These are phyloP conservation scores for Starmera stellimalicola DNA, from an alignment of 1,139 yeast species.

Conservation along the genomic window DNA sequence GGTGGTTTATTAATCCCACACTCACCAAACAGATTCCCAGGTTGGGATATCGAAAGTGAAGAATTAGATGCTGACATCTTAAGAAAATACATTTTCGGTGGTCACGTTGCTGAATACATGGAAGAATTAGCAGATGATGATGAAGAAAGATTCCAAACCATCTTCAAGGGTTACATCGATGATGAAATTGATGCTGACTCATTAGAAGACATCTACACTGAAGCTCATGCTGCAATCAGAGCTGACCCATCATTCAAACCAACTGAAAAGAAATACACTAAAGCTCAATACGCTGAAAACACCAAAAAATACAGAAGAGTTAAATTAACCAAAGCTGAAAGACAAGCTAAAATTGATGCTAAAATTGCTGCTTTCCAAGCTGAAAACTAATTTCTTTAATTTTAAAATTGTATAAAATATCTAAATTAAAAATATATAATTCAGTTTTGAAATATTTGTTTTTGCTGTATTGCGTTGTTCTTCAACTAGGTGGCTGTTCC, in stretches of 20 bases:
- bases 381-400: no score
- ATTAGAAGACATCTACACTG: slow-evolving; percentile 88
- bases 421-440: no score
- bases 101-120: slow-evolving; percentile 99
- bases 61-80: slow-evolving; percentile 96
- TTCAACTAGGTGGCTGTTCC: no score
- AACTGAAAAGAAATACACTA: slow-evolving; percentile 88
- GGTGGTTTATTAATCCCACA: slow-evolving; percentile 99
- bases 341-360: slow-evolving; percentile 80
- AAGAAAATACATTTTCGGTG: slow-evolving; percentile 99
- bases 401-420: no score
- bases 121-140: slow-evolving; percentile 99
- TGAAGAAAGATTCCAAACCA: slow-evolving; percentile 97
- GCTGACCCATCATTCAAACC: slow-evolving; percentile 91
- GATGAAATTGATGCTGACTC: slow-evolving; percentile 97
- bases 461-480: no score
- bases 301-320: slow-evolving; percentile 84
- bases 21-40: slow-evolving; percentile 99
- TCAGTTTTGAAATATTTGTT: no score
- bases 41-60: slow-evolving; percentile 98
- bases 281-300: slow-evolving; percentile 97
- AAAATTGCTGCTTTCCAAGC: slow-evolving; percentile 73
- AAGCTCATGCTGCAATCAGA: slow-evolving; percentile 95
- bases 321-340: slow-evolving; percentile 88
- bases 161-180: slow-evolving; percentile 94